phyloP scores from a whole-genome alignment of 2,329 filamentous ascomycete genomes.

The Mollisia scopiformis region DNA sequence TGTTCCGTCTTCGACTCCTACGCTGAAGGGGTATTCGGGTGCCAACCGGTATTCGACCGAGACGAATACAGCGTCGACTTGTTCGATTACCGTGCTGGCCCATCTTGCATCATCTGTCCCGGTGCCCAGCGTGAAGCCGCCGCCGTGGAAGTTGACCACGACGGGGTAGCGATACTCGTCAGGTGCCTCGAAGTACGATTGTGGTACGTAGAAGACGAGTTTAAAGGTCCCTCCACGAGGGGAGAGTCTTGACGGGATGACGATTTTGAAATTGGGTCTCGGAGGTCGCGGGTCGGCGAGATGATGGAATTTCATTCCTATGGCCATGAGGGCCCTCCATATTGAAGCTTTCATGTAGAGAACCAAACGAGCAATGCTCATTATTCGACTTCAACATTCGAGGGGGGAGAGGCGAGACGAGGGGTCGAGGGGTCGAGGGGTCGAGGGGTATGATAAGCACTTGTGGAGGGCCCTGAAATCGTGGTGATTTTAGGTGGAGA shows the following conservation, averaged over 20 bases:
- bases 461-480: background rate
- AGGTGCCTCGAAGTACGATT: constrained; percentile 38
- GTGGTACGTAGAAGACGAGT: constrained; percentile 47
- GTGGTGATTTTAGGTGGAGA: too few relatives aligned
- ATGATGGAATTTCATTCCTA: constrained; percentile 39
- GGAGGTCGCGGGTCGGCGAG: constrained; percentile 35
- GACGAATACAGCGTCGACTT: constrained; percentile 59
- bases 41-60: constrained; percentile 71
- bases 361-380: constrained; percentile 25
- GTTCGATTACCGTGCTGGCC: constrained; percentile 54
- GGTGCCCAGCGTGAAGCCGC: constrained; percentile 66
- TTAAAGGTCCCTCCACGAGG: constrained; percentile 37
- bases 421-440: background rate
- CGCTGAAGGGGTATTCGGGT: constrained; percentile 66
- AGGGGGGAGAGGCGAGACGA: background rate
- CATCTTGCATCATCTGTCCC: constrained; percentile 67
- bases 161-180: constrained; percentile 46
- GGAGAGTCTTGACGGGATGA: constrained; percentile 36
- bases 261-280: constrained; percentile 35
- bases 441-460: background rate
- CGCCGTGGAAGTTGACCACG: constrained; percentile 69
- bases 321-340: constrained; percentile 38
- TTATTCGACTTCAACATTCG: constrained; percentile 6
- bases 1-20: constrained; percentile 66
- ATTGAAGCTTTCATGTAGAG: constrained; percentile 37